Percentiles rank a stretch among this genome's conserved stretches.
phyloP scores from a whole-genome alignment of 2,329 filamentous ascomycete genomes.

The Beauveria caledonica region DNA sequence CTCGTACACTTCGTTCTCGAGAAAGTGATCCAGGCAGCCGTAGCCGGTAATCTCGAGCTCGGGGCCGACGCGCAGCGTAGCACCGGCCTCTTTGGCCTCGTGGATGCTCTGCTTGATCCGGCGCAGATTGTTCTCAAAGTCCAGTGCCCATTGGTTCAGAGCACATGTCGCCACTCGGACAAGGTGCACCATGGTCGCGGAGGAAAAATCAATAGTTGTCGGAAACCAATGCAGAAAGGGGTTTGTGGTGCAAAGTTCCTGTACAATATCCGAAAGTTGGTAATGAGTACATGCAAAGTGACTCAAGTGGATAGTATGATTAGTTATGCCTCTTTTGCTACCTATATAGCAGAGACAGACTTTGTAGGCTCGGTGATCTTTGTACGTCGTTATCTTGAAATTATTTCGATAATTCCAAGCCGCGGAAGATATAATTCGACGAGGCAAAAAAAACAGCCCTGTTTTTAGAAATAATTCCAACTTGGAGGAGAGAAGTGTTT shows the following conservation, averaged over 20 bases:
- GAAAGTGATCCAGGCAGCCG: conserved; percentile 25
- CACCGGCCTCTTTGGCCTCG: conserved; percentile 50
- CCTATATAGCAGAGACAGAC: too few relatives aligned
- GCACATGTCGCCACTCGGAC: conserved; percentile 29
- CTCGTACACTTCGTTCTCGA: conserved; percentile 25
- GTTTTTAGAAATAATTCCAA: too few relatives aligned
- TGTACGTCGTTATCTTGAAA: too few relatives aligned
- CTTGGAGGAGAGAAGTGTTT: too few relatives aligned
- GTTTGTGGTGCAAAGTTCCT: background rate
- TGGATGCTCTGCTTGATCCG: conserved; percentile 57
- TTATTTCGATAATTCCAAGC: too few relatives aligned
- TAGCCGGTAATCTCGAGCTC: conserved; percentile 34
- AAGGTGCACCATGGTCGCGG: conserved; percentile 20
- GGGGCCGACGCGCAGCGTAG: conserved; percentile 53
- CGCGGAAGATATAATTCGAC: too few relatives aligned
- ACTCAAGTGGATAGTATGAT: background rate
- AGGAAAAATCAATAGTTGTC: too few relatives aligned
- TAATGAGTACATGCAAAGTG: background rate
- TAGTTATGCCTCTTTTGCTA: background rate
- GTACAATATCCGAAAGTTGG: background rate
- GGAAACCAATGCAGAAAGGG: background rate
- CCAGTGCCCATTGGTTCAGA: conserved; percentile 35
- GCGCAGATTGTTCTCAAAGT: conserved; percentile 54
- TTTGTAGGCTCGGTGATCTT: too few relatives aligned
- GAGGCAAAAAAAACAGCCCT: too few relatives aligned